phyloP scores from a whole-genome alignment of 768 basidiomycete species.

The Phaeotremella skinneri region DNA sequence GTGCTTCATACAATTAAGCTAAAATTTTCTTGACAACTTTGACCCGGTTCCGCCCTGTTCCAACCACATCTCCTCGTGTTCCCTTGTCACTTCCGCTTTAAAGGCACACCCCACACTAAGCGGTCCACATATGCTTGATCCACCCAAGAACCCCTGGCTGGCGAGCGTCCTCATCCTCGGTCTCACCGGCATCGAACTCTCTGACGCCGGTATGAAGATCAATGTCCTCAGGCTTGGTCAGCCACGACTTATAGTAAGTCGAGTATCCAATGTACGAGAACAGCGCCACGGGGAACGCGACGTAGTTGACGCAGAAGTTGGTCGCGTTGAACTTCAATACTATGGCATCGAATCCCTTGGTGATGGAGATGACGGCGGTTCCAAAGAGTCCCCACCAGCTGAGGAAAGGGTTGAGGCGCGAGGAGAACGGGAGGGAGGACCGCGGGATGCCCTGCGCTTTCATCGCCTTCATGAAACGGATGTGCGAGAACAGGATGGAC shows the following conservation, averaged over 20 bases:
- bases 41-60: not conserved
- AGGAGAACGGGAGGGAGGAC: slow-evolving; percentile 3
- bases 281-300: slow-evolving; percentile 12
- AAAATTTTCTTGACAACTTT: slow-evolving; percentile 1
- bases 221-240: slow-evolving; percentile 6
- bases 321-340: slow-evolving; percentile 1
- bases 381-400: slow-evolving; percentile 11
- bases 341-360: slow-evolving; percentile 9
- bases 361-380: slow-evolving; percentile 13
- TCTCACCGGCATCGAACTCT: slow-evolving; percentile 5
- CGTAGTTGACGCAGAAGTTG: slow-evolving; percentile 1
- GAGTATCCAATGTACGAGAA: slow-evolving; percentile 15
- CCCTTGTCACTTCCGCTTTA: not conserved
- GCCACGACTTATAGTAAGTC: slow-evolving; percentile 4
- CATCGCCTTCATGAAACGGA: slow-evolving; percentile 8
- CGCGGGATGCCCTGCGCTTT: slow-evolving; percentile 2
- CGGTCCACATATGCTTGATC: slow-evolving; percentile 16
- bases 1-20: too few species aligned
- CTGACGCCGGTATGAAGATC: slow-evolving; percentile 10
- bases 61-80: too few species aligned
- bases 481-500: slow-evolving; percentile 6
- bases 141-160: slow-evolving; percentile 11
- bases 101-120: not conserved
- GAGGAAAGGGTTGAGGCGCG: slow-evolving; percentile 8
- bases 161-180: slow-evolving; percentile 6